A percentile compares a stretch with the other conserved stretches of the same genome.
Conservation (phyloP, 495 filamentous ascomycete genomes). For the Jackrogersella minutella region DNA sequence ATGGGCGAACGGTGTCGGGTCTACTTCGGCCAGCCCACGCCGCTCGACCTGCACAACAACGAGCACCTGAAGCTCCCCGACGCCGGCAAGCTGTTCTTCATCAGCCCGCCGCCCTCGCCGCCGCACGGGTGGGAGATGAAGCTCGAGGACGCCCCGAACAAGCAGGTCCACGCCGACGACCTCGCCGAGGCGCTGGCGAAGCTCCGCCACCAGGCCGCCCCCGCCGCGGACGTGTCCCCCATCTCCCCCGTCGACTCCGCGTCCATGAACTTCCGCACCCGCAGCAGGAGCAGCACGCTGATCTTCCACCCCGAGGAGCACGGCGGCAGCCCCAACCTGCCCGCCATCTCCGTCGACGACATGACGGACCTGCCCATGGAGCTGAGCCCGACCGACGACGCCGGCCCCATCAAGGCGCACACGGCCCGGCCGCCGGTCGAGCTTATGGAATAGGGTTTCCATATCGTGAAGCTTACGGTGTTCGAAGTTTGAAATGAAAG, state of each 20-base stretch:
- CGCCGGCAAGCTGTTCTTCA: slow-evolving; percentile 92
- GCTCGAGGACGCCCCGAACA: slow-evolving; percentile 91
- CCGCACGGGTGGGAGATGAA: slow-evolving; percentile 93
- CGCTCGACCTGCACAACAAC: slow-evolving; percentile 58
- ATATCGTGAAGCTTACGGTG: neutral
- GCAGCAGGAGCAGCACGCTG: slow-evolving; percentile 67
- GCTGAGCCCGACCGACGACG: slow-evolving; percentile 50
- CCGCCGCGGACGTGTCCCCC: slow-evolving; percentile 40
- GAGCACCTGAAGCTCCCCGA: slow-evolving; percentile 84
- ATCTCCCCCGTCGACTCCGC: slow-evolving; percentile 46
- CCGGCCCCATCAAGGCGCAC: slow-evolving; percentile 68
- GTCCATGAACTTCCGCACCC: slow-evolving; percentile 25
- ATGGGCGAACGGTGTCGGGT: slow-evolving; percentile 76
- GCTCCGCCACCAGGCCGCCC: slow-evolving; percentile 57
- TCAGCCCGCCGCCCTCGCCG: slow-evolving; percentile 89
- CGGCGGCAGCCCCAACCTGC: slow-evolving; percentile 77
- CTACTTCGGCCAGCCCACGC: slow-evolving; percentile 88
- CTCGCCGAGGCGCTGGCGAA: slow-evolving; percentile 80
- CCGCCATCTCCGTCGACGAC: slow-evolving; percentile 91
- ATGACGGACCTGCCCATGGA: slow-evolving; percentile 68
- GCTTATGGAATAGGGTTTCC: slow-evolving; percentile 69
- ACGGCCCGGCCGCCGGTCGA: slow-evolving; percentile 90
- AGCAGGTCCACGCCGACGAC: slow-evolving; percentile 90
- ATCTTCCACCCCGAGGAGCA: slow-evolving; percentile 81
- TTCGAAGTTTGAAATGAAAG: slow-evolving; percentile 10